Evolutionary conservation across 805 yeast genomes (phyloP), one percentile per base, ranked within the genome.

Genomic region (Schizosaccharomyces osmophilus): DNA sequence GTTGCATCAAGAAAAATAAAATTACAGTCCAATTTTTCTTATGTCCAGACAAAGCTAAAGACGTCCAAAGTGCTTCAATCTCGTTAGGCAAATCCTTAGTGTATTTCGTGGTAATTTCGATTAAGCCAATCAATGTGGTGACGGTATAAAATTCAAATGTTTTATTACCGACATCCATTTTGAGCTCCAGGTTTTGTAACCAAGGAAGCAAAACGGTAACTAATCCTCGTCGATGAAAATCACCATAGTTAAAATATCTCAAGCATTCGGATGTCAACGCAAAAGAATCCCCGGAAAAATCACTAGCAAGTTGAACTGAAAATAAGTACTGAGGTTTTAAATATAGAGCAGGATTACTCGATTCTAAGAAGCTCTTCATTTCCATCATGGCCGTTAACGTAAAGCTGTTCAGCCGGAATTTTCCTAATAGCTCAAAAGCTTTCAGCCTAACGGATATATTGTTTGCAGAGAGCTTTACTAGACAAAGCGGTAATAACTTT

Each of bases 11-110:
- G 68, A 82, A 93, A 57, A 82, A 84, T 67, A 87, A 72, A 24
- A 87, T 84, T 1, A 80, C 82, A 57, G 81, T 81, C 24, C 83
- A 82, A 67, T 90, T 88, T n/a, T 74, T 76, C 39, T 79, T 77
- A 36, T 79, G 77, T n/a, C 79, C 77, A 4, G 84, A 86, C 60
- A 79, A 80, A 0, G 94, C 95, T n/a, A 93, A 74, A 0, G 97
- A 90, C 4, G 86, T 87, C 99, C 99, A 93, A 26, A 93, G 71
- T 0, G 95, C 95, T 69, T 89, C 97, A 11, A 93, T 87, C 66
- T 88, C 97, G 66, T 84, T 84, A 55, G 87, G 86, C 65, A 87
- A 81, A 15, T 76, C 75, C 59, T 83, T 82, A 61, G 89, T 81
- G 66, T 83, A 85, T 63, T 81, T 81, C 45, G 87, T 81, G 0